Percentiles rank a stretch among this genome's conserved stretches.
Conservation (phyloP, 441 rosid genomes). For the Viola pubescens region DNA sequence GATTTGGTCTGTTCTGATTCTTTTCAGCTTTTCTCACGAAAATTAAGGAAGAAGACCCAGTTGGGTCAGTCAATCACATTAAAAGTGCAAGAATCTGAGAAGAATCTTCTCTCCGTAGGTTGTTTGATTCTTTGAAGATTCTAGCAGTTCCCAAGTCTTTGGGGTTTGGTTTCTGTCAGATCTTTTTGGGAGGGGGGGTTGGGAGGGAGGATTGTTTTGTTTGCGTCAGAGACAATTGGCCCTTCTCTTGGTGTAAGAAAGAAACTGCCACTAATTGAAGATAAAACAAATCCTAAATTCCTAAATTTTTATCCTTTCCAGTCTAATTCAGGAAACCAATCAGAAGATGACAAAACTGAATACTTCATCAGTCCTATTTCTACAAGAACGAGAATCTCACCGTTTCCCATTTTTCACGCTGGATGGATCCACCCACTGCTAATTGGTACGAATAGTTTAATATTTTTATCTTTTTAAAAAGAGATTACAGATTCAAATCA, state of each 20-base stretch:
- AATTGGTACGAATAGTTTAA: conserved; percentile 23
- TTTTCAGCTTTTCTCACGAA: conserved; percentile 6
- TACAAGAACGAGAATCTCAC: conserved; percentile 20
- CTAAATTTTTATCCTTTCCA: conserved; percentile 6
- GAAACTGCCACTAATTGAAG: no score
- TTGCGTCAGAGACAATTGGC: conserved; percentile 25
- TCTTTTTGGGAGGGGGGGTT: conserved; percentile 7
- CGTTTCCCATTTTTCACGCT: conserved; percentile 14
- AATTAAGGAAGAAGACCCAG: conserved; percentile 22
- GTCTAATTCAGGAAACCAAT: conserved; percentile 30
- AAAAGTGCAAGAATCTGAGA: conserved; percentile 17
- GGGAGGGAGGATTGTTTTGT: no score
- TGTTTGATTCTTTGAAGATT: conserved; percentile 28
- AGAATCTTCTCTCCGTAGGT: conserved; percentile 24
- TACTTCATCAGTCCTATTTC: conserved; percentile 24
- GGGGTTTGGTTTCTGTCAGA: conserved; percentile 24
- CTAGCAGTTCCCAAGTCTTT: conserved; percentile 22
- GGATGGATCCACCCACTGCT: conserved; percentile 29
- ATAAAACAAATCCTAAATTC: conserved; percentile 3
- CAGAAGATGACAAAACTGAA: conserved; percentile 31
- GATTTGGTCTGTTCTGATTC: conserved; percentile 2
- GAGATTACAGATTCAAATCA: neutral
- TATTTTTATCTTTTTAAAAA: conserved; percentile 5
- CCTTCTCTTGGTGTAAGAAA: neutral
- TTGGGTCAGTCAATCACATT: conserved; percentile 24